A percentile compares a stretch with the other conserved stretches of the same genome.
These are phyloP conservation scores for Kentomonas sorsogonicus DNA, from an alignment of 208 protist species.

Conservation along the genomic window DNA sequence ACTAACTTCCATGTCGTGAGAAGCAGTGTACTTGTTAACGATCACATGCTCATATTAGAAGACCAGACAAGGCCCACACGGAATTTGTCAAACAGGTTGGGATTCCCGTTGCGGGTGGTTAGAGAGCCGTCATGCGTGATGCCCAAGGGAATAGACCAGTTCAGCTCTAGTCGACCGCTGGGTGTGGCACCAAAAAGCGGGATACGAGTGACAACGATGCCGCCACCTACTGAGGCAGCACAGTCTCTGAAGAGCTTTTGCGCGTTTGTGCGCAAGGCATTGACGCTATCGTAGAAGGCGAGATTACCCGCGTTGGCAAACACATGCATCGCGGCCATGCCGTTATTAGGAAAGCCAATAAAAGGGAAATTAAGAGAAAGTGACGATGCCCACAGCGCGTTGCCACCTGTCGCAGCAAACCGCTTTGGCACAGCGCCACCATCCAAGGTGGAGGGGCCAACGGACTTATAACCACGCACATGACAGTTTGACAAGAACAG, in stretches of 20 bases:
- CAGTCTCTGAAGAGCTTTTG: slow-evolving; percentile 50
- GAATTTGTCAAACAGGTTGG: slow-evolving; percentile 63
- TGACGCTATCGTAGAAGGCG: slow-evolving; percentile 42
- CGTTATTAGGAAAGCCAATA: slow-evolving; percentile 74
- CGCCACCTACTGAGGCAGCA: slow-evolving; percentile 67
- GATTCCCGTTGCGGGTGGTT: slow-evolving; percentile 43
- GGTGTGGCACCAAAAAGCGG: slow-evolving; percentile 68
- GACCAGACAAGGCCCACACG: slow-evolving; percentile 84
- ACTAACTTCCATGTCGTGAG: slow-evolving; percentile 9
- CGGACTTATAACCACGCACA: slow-evolving; percentile 69
- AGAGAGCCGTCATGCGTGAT: slow-evolving; percentile 52
- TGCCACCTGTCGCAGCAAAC: slow-evolving; percentile 77
- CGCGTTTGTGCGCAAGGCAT: slow-evolving; percentile 37
- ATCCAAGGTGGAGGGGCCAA: slow-evolving; percentile 76
- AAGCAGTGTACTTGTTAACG: not conserved
- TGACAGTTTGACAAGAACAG: slow-evolving; percentile 77
- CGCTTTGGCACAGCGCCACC: slow-evolving; percentile 18
- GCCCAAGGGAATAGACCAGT: slow-evolving; percentile 63
- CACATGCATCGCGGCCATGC: slow-evolving; percentile 73
- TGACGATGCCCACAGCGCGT: slow-evolving; percentile 81
- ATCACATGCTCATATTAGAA: slow-evolving; percentile 60
- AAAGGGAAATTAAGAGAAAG: slow-evolving; percentile 79
- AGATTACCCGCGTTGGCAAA: slow-evolving; percentile 81
- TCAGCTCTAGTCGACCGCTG: slow-evolving; percentile 80
- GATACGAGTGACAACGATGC: slow-evolving; percentile 77